Percentiles rank a stretch among this genome's conserved stretches.
Conservation (phyloP, 2,329 filamentous ascomycete species). For the Parastagonospora avenae region DNA sequence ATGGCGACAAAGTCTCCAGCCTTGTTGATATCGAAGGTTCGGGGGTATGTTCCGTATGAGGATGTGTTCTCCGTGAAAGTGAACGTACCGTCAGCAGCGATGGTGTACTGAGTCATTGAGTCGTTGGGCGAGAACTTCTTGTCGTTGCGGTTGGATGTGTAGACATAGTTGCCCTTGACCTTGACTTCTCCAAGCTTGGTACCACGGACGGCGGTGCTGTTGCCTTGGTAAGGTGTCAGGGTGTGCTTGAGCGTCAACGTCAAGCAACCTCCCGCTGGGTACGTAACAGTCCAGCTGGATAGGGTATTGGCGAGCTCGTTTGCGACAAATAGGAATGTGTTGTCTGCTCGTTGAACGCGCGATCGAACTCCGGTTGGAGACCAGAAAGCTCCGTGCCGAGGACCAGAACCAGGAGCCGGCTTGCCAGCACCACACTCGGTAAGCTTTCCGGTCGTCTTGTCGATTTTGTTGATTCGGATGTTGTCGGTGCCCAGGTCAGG, state of each 20-base stretch:
- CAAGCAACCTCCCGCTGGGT: slow-evolving; percentile 38
- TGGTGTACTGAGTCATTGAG: slow-evolving; percentile 42
- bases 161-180: slow-evolving; percentile 42
- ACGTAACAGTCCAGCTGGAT: slow-evolving; percentile 36
- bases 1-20: slow-evolving; percentile 38
- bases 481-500: slow-evolving; percentile 62
- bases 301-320: slow-evolving; percentile 44
- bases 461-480: slow-evolving; percentile 60
- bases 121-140: slow-evolving; percentile 42
- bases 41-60: slow-evolving; percentile 40
- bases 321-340: slow-evolving; percentile 36
- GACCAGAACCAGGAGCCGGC: slow-evolving; percentile 56
- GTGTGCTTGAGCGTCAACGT: slow-evolving; percentile 37
- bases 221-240: slow-evolving; percentile 39
- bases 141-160: slow-evolving; percentile 44
- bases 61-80: slow-evolving; percentile 36
- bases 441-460: slow-evolving; percentile 52
- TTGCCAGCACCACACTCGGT: slow-evolving; percentile 53
- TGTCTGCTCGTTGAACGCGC: slow-evolving; percentile 23
- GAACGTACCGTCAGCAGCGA: slow-evolving; percentile 33
- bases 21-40: slow-evolving; percentile 44
- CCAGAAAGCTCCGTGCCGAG: slow-evolving; percentile 61
- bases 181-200: slow-evolving; percentile 42
- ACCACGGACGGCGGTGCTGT: slow-evolving; percentile 29
- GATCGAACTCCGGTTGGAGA: slow-evolving; percentile 27